A percentile compares a stretch with the other conserved stretches of the same genome.
Evolutionary conservation across 352 stramenopile genomes (phyloP).

Genomic region (Elongisporangium undulatum): DNA sequence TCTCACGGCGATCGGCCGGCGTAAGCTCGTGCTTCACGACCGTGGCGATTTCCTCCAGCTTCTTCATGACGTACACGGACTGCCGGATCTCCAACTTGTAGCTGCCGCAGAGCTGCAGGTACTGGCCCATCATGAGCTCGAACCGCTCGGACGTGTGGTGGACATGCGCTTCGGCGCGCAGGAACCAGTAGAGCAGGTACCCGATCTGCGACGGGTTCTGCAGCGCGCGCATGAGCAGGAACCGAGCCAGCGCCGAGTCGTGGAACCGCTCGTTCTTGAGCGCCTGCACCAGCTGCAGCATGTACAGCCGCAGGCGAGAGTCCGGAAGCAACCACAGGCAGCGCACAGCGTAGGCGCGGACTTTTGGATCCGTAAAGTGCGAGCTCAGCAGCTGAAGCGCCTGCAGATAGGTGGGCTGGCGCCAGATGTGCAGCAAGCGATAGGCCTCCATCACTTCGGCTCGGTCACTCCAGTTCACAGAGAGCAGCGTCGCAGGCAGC

Average conservation of each 20-base stretch:
- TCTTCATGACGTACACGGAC: conserved; percentile 90
- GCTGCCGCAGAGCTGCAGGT: conserved; percentile 85
- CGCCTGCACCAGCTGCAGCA: conserved; percentile 83
- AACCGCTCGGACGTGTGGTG: conserved; percentile 63
- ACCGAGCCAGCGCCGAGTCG: conserved; percentile 72
- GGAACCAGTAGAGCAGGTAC: conserved; percentile 82
- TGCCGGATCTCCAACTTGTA: conserved; percentile 88
- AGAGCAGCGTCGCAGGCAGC: conserved; percentile 80
- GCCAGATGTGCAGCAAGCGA: conserved; percentile 70
- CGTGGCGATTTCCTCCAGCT: conserved; percentile 74
- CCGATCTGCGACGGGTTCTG: conserved; percentile 75
- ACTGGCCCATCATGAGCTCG: conserved; percentile 64
- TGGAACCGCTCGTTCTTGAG: conserved; percentile 85
- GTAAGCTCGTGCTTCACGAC: conserved; percentile 58
- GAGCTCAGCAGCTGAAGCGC: conserved; percentile 86
- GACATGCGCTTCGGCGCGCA: conserved; percentile 66
- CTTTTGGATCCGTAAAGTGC: conserved; percentile 87
- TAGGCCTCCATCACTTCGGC: conserved; percentile 82
- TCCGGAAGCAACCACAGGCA: conserved; percentile 86
- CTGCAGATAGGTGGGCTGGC: conserved; percentile 71
- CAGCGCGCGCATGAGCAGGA: conserved; percentile 69
- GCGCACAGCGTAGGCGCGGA: conserved; percentile 90
- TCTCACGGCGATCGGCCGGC: conserved; percentile 29
- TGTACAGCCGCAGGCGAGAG: conserved; percentile 81
- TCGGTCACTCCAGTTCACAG: conserved; percentile 78